Evolutionary conservation across 306 rosid species (phyloP).

Genomic region (Leucaena leucocephala): DNA sequence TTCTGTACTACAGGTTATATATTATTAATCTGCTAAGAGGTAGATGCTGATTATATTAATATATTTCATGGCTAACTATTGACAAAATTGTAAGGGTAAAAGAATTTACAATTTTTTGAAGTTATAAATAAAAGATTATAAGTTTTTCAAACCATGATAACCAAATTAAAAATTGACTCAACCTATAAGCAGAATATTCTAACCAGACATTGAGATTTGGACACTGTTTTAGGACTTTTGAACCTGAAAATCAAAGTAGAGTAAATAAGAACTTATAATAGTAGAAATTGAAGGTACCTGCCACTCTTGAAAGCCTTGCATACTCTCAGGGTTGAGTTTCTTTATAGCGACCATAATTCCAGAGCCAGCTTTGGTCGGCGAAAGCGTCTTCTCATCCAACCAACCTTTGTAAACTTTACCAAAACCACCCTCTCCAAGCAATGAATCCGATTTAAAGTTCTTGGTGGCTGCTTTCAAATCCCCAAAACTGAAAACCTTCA

Average conservation of each 20-base stretch:
- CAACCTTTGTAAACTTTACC: slow-evolving; percentile 90
- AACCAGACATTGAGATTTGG: not conserved
- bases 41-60: not conserved
- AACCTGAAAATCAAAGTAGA: not conserved
- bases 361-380: slow-evolving; percentile 57
- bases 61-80: not conserved
- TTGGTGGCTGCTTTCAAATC: slow-evolving; percentile 68
- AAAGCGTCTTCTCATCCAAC: slow-evolving; percentile 72
- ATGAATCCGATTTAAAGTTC: slow-evolving; percentile 63
- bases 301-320: slow-evolving; percentile 89
- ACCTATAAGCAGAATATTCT: not conserved
- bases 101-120: not conserved
- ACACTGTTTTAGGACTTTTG: not conserved
- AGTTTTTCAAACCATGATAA: not conserved
- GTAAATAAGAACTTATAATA: not conserved
- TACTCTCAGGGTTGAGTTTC: slow-evolving; percentile 69
- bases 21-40: not conserved
- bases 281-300: not conserved
- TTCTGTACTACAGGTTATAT: not conserved
- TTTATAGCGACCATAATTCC: slow-evolving; percentile 80
- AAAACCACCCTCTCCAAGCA: slow-evolving; percentile 89
- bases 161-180: not conserved
- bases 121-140: not conserved
- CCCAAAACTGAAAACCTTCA: slow-evolving; percentile 62
- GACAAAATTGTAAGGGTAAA: not conserved